Base-by-base conservation (phyloP, 2,329 filamentous ascomycete species). In the Sporothrix pseudoabietina region DNA sequence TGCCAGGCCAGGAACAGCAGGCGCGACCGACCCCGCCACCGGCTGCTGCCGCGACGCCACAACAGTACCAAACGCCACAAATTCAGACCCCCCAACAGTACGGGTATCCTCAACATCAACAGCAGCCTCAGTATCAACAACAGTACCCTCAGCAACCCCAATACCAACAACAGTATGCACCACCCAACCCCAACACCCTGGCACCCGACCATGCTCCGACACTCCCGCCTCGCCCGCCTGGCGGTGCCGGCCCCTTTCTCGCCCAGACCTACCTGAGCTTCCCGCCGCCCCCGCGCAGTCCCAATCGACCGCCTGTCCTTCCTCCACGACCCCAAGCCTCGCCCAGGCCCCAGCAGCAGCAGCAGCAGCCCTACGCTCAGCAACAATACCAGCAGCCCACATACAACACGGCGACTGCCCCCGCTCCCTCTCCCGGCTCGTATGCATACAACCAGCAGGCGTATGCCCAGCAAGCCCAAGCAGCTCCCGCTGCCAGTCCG, bases 271-370 rank as follows among this genome's bases (percentile, higher is more conserved):
- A 69, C n/a, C 19, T 72, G 14, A 66, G 32, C 61, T 75, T 75
- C 8, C 74, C 74, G 2, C 74, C 73, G 10, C 74, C 74, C 14
- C 74, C 74, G 22, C 73, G 69, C 1, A 74, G 73, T 12, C 73
- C 74, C 0, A 75, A 76, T 41, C 61, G 73, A 2, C 72, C 66
- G 1, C 73, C 73, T 0, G 16, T 66, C 7, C 66, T 75, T 3
- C 74, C 72, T 2, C 72, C 68, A 7, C 65, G 70, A 7, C 73
- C 65, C 4, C 55, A 69, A 30, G 55, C 55, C 22, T n/a, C 9
- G 4, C 35, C 26, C 5, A n/a, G 16, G 61, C 49, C 57, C 7
- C 22, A 44, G 3, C 73, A 41, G 14, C 66, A 52, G 10, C 59
- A 26, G 8, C 52, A 22, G 52, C 52, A 55, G n/a, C 14, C 69